A percentile compares a stretch with the other conserved stretches of the same genome.
phyloP scores from a whole-genome alignment of 106 monocot species.

The Alisma plantagoaquatica region DNA sequence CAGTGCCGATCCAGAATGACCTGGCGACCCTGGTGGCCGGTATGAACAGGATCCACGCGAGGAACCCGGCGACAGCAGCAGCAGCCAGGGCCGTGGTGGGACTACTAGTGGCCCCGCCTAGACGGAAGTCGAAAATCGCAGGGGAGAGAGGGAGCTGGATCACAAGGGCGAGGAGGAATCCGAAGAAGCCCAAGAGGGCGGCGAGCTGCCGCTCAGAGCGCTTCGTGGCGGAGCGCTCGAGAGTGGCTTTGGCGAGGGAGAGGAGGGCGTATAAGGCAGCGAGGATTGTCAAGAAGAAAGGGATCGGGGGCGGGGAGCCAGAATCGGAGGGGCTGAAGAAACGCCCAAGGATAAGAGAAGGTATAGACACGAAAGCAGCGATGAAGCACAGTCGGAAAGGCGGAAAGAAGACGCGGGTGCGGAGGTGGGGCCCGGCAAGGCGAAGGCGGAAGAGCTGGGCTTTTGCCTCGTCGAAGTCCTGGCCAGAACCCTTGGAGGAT shows the following conservation, averaged over 20 bases:
- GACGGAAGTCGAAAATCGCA: constrained; percentile 31
- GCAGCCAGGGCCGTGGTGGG: too few species aligned
- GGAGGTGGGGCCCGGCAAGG: constrained; percentile 37
- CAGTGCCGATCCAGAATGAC: constrained; percentile 82
- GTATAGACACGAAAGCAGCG: constrained; percentile 19
- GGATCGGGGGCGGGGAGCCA: too few species aligned
- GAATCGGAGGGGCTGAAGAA: constrained; percentile 5
- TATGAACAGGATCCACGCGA: constrained; percentile 29
- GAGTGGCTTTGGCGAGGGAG: constrained; percentile 17
- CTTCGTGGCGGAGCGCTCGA: constrained; percentile 32
- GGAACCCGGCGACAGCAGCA: constrained; percentile 18
- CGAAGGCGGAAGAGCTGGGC: constrained; percentile 54
- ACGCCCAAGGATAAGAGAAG: constrained; percentile 20
- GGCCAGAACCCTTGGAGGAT: constrained; percentile 13
- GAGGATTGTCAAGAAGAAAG: constrained; percentile 10
- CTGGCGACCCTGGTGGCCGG: constrained; percentile 45
- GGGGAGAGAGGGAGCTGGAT: constrained; percentile 14
- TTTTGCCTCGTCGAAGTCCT: constrained; percentile 29
- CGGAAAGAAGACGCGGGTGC: constrained; percentile 31
- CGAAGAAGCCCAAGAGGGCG: constrained; percentile 15
- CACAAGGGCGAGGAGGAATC: constrained; percentile 17
- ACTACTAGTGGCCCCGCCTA: background rate
- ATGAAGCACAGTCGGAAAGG: constrained; percentile 22
- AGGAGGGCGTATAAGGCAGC: constrained; percentile 12
- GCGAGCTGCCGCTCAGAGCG: constrained; percentile 13